Evolutionary conservation across 257 asterid genomes (phyloP), one percentile per base, ranked within the genome.

Genomic region (Solanum clarkiae): DNA sequence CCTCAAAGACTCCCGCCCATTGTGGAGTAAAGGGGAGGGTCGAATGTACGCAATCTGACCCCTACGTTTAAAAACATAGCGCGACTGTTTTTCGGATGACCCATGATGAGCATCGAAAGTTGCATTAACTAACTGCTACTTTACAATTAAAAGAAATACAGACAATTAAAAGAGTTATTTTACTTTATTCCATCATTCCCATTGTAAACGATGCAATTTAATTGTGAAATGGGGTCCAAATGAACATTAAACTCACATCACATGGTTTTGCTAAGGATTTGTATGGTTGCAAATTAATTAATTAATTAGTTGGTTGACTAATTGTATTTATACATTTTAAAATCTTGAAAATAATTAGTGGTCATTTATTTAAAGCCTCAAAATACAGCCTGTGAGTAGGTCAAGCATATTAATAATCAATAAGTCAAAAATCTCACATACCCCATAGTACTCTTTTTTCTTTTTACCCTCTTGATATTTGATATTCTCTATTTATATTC

Each of bases 361-460:
- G 20, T 17, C 85, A 74, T 86, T 84, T 65, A 84, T 84, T 57
- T 70, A 65, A 60, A 66, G 77, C 22, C 32, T 84, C 70, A 75
- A 81, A 81, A 22, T 86, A 86, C 91, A 86, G 88, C 32, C 86
- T 84, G 91, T 81, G 86, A 47, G 86, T 88, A 84, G 91, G 88
- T 88, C 88, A 60, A 47, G 82, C 84, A 36, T 86, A 62, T 75
- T 81, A 74, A 88, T 81, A 36, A n/a, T 81, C 24, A 13, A 13
- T 44, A 20, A 17, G 40, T 45, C 80, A 72, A 44, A n/a, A 72
- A 72, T 71, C 10, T 71, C n/a, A 66, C 55, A 42, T n/a, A 20
- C 56, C 40, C 32, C 54, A 70, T 70, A 40, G 26, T 18, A 17
- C 20, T 10, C 12, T 51, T 4, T 11, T 10, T 11, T 6, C 2